phyloP scores from a whole-genome alignment of 768 basidiomycete genomes.

The Wakefieldia striispora region DNA sequence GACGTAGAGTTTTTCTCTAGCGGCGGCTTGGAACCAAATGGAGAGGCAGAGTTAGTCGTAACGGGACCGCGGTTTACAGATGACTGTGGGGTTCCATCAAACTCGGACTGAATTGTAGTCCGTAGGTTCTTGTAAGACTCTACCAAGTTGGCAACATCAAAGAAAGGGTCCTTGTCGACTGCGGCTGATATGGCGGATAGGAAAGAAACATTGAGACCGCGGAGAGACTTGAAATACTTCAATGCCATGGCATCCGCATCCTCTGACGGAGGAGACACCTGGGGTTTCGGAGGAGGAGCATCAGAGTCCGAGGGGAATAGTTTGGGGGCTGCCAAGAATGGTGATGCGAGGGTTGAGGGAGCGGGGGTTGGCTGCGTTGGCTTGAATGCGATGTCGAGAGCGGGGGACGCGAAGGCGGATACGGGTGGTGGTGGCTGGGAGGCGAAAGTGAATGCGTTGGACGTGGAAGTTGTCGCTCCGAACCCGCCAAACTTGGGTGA shows the following conservation, averaged over 20 bases:
- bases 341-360: constrained; percentile 25
- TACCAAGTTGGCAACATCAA: constrained; percentile 54
- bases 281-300: constrained; percentile 11
- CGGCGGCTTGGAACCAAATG: constrained; percentile 7
- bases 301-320: constrained; percentile 29
- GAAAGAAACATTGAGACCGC: constrained; percentile 71
- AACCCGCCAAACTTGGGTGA: constrained; percentile 51
- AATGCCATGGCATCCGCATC: constrained; percentile 35
- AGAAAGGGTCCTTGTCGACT: constrained; percentile 67
- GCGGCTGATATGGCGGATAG: constrained; percentile 55
- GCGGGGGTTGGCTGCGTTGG: constrained; percentile 14
- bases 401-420: constrained; percentile 10
- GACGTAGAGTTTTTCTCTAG: constrained; percentile 20
- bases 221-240: constrained; percentile 66
- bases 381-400: constrained; percentile 8
- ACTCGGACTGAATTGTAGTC: constrained; percentile 52
- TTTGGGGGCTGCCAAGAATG: constrained; percentile 1
- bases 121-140: constrained; percentile 61
- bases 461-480: constrained; percentile 33
- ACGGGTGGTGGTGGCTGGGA: constrained; percentile 24
- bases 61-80: constrained; percentile 1
- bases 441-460: constrained; percentile 41
- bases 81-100: constrained; percentile 36
- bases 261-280: constrained; percentile 21
- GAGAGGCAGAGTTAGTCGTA: constrained; percentile 11